Base-by-base conservation (phyloP, 371 early-diverging fungal species). In the Circinella umbellata region DNA sequence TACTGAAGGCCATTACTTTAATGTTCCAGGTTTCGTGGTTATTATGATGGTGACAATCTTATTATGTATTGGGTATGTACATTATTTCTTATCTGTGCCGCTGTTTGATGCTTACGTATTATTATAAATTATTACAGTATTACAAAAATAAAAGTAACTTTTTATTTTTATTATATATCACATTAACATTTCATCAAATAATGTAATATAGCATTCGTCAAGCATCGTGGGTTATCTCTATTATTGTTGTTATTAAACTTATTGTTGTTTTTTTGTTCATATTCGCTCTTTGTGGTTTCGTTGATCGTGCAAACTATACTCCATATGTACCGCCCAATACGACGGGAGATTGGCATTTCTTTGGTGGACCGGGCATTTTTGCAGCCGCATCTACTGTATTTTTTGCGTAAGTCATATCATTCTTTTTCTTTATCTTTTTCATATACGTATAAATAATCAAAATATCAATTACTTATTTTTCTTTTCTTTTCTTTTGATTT, bases 251-350 rank as follows among this genome's bases (percentile, higher is more conserved):
- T 7, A 77, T 94, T 74, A 97, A 97, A 76, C 69, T 95, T 14
- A n/a, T 88, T 0, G 91, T 92, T 37, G 80, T 95, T 47, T 46
- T 94, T 17, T 74, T 95, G 64, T 94, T 96, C 74, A 91, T 96
- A 68, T 89, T 93, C 79, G 85, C 88, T 11, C 73, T 84, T n/a
- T 79, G 80, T 74, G 84, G 85, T 13, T 92, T 79, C 69, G 86
- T 95, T 73, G 82, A 95, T 49, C 67, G 73, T 11, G 76, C 70
- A 46, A 95, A 96, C 81, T 95, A 89, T 68, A 42, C 70, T 37
- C 96, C 96, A 5, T 95, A 95, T 80, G 77, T 96, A 53, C 97
- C 96, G 42, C 86, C 81, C 9, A 84, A 86, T 57, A 76, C 75
- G 0, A 39, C 77, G 10, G 80, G 76, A 11, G 67, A 83, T 68